Conservation (phyloP, 495 filamentous ascomycete species). For the Beverwykella pulmonaria region DNA sequence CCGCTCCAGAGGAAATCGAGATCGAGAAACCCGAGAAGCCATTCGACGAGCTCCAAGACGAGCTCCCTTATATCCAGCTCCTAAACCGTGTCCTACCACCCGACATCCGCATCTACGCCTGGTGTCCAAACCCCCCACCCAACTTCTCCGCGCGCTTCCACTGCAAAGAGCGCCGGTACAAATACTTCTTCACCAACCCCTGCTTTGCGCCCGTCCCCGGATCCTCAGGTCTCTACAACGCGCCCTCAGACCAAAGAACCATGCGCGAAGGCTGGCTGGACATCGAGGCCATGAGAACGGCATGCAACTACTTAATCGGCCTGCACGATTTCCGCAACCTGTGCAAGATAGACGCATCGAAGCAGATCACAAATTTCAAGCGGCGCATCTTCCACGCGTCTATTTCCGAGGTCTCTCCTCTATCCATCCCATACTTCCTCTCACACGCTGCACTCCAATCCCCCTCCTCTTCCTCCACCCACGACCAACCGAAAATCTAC, state of each 20-base stretch:
- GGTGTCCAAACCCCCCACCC: slow-evolving; percentile 79
- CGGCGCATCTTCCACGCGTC: slow-evolving; percentile 73
- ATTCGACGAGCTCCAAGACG: slow-evolving; percentile 78
- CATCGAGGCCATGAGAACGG: slow-evolving; percentile 81
- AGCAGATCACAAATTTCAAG: slow-evolving; percentile 81
- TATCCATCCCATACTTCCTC: slow-evolving; percentile 32
- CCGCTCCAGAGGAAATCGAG: not conserved
- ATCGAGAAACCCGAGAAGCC: slow-evolving; percentile 30
- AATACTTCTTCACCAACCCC: slow-evolving; percentile 97
- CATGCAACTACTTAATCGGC: slow-evolving; percentile 77
- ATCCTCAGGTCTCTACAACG: slow-evolving; percentile 43
- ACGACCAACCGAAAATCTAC: slow-evolving; percentile 67
- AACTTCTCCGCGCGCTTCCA: slow-evolving; percentile 92
- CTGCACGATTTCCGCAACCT: slow-evolving; percentile 95
- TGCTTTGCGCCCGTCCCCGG: slow-evolving; percentile 68
- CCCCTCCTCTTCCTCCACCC: not conserved
- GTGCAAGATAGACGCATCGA: slow-evolving; percentile 84
- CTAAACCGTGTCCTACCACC: slow-evolving; percentile 85
- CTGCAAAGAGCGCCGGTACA: slow-evolving; percentile 84
- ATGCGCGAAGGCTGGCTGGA: slow-evolving; percentile 63
- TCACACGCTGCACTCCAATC: slow-evolving; percentile 21
- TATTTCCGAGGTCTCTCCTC: slow-evolving; percentile 63
- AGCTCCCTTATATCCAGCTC: slow-evolving; percentile 76
- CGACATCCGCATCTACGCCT: slow-evolving; percentile 87
- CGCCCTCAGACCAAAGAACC: not conserved